These are phyloP conservation scores for Acanthamoeba lugdunensis DNA, from an alignment of 208 protist genomes.

Conservation along the genomic window DNA sequence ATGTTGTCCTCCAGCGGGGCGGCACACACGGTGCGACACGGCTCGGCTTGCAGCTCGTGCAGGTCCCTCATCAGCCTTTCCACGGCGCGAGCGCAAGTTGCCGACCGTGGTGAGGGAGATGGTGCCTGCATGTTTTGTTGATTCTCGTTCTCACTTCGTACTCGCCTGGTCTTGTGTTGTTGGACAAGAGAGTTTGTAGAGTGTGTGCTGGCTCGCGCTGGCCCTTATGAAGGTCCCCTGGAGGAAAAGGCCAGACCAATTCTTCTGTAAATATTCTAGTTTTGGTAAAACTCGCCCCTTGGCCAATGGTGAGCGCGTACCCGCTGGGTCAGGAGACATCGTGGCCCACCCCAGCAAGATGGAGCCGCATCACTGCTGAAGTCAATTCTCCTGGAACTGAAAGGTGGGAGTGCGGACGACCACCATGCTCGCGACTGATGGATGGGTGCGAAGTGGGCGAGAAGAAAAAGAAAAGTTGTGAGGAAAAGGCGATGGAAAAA, in stretches of 20 bases:
- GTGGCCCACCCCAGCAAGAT: too few species aligned
- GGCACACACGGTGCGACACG: conserved; percentile 4
- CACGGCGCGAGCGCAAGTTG: not conserved
- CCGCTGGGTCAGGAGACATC: not conserved
- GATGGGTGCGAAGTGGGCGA: too few species aligned
- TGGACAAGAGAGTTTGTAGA: not conserved
- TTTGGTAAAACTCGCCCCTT: too few species aligned
- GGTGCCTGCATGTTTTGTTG: not conserved
- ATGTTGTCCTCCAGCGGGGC: not conserved
- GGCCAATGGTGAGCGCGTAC: too few species aligned
- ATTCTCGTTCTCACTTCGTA: not conserved
- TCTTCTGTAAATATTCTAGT: not conserved
- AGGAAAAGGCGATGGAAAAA: too few species aligned
- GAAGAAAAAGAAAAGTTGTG: too few species aligned
- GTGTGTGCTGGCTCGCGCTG: not conserved
- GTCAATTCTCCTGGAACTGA: not conserved
- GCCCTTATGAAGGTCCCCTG: not conserved
- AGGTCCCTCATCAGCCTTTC: conserved; percentile 15
- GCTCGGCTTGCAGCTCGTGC: not conserved
- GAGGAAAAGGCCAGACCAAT: not conserved
- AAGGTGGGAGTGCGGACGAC: too few species aligned
- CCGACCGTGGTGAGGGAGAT: too few species aligned
- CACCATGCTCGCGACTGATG: too few species aligned
- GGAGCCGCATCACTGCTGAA: too few species aligned
- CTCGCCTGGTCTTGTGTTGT: not conserved